Percentiles rank a stretch among this genome's conserved stretches.
These are phyloP conservation scores for Globisporangium paddicum DNA, from an alignment of 352 stramenopile species.

Conservation along the genomic window DNA sequence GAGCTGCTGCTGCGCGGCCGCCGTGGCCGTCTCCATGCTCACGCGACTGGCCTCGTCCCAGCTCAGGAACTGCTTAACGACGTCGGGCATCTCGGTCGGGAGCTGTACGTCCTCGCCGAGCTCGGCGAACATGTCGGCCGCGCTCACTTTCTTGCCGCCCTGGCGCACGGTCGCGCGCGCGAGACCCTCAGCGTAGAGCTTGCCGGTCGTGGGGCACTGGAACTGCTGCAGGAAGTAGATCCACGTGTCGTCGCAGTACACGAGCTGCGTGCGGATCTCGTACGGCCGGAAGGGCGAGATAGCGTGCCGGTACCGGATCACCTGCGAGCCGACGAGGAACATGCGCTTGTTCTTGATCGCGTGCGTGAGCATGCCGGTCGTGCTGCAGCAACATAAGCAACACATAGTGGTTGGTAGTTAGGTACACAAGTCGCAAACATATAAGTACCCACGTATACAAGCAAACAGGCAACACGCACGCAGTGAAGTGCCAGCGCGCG, in stretches of 20 bases:
- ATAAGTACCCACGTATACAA: too few species aligned
- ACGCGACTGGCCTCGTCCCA: conserved; percentile 26
- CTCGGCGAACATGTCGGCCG: conserved; percentile 24
- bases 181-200: conserved; percentile 49
- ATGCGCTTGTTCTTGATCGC: conserved; percentile 58
- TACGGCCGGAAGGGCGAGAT: conserved; percentile 55
- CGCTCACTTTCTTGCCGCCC: conserved; percentile 13
- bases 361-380: conserved; percentile 45
- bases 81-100: conserved; percentile 31
- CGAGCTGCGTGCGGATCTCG: conserved; percentile 49
- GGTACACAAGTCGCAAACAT: too few species aligned
- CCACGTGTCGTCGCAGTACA: conserved; percentile 56
- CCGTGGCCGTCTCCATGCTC: conserved; percentile 11
- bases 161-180: conserved; percentile 30
- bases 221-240: conserved; percentile 64
- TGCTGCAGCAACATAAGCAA: conserved; percentile 16
- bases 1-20: conserved; percentile 1
- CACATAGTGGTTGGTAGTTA: too few species aligned
- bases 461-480: conserved; percentile 27
- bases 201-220: conserved; percentile 40
- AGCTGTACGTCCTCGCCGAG: conserved; percentile 17
- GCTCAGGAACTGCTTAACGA: conserved; percentile 34
- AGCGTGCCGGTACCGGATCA: conserved; percentile 50
- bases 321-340: conserved; percentile 57
- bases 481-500: conserved; percentile 76